Evolutionary conservation across 768 basidiomycete genomes (phyloP).

Genomic region (Cyclocybe aegerita): DNA sequence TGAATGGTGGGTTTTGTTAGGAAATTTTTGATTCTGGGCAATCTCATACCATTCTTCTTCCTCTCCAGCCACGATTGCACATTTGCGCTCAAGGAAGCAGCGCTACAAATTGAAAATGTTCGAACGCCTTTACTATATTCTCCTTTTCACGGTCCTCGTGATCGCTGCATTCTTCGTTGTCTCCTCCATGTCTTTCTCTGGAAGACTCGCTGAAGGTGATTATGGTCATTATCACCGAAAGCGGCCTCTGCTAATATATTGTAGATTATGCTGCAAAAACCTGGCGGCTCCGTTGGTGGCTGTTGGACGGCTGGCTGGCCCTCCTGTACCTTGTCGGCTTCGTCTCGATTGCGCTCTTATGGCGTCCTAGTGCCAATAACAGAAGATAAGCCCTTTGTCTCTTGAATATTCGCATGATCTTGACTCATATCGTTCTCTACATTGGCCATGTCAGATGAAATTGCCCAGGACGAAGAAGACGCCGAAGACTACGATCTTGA

Average conservation of each 20-base stretch:
- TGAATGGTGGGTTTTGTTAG: conserved; percentile 63
- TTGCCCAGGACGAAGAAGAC: conserved; percentile 92
- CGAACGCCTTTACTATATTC: conserved; percentile 78
- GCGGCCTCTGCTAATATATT: background rate
- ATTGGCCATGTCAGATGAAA: conserved; percentile 94
- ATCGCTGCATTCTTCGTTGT: conserved; percentile 91
- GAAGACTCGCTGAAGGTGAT: conserved; percentile 84
- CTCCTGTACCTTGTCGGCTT: conserved; percentile 86
- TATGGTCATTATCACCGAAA: conserved; percentile 10
- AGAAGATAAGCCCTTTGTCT: conserved; percentile 64
- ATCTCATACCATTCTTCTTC: conserved; percentile 1
- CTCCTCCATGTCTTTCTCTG: conserved; percentile 88
- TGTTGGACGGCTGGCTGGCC: conserved; percentile 93
- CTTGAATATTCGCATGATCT: conserved; percentile 16
- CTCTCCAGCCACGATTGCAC: conserved; percentile 75
- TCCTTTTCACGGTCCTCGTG: conserved; percentile 77
- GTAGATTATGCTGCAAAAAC: conserved; percentile 89
- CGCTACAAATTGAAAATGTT: conserved; percentile 89
- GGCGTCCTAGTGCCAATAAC: conserved; percentile 92
- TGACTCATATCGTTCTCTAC: conserved; percentile 42
- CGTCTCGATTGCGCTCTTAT: conserved; percentile 79
- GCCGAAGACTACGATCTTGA: conserved; percentile 93
- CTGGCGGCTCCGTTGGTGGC: conserved; percentile 92
- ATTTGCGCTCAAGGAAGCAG: conserved; percentile 85
- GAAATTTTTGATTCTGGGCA: background rate